Conservation (phyloP, 2,329 filamentous ascomycete genomes). For the Teratosphaeriaceae sp. region DNA sequence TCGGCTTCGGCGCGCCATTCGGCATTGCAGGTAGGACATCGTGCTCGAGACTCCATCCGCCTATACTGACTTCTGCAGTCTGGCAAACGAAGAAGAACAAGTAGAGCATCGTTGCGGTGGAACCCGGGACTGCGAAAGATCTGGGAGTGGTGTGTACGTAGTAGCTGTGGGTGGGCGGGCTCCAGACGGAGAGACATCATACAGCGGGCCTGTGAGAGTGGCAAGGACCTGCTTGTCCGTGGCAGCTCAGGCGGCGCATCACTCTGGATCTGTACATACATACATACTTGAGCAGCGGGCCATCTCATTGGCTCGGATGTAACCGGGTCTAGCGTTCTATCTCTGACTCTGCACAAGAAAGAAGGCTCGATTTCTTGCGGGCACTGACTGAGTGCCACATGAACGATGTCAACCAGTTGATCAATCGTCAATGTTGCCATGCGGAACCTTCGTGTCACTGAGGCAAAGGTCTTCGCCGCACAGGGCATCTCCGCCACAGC, state of each 20-base stretch:
- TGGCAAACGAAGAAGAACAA: slow-evolving; percentile 63
- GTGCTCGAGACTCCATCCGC: slow-evolving; percentile 6
- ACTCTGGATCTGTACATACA: background rate
- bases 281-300: background rate
- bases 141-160: too few relatives aligned
- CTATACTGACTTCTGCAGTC: slow-evolving; percentile 40
- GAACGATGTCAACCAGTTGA: background rate
- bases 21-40: slow-evolving; percentile 55
- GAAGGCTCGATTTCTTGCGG: too few relatives aligned
- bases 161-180: too few relatives aligned
- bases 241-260: background rate
- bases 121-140: too few relatives aligned
- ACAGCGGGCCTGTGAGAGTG: too few relatives aligned
- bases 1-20: slow-evolving; percentile 55
- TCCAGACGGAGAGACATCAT: too few relatives aligned
- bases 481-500: slow-evolving; percentile 67
- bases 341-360: background rate
- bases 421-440: slow-evolving; percentile 50
- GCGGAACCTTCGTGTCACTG: slow-evolving; percentile 81
- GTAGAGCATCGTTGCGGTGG: too few relatives aligned
- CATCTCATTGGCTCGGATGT: slow-evolving; percentile 8
- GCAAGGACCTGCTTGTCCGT: too few relatives aligned
- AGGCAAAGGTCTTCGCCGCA: slow-evolving; percentile 39
- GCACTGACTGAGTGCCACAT: background rate
- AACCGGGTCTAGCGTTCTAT: background rate